Percentiles rank a stretch among this genome's conserved stretches.
Conservation (phyloP, 352 stramenopile genomes). For the Globisporangium iwayamae region DNA sequence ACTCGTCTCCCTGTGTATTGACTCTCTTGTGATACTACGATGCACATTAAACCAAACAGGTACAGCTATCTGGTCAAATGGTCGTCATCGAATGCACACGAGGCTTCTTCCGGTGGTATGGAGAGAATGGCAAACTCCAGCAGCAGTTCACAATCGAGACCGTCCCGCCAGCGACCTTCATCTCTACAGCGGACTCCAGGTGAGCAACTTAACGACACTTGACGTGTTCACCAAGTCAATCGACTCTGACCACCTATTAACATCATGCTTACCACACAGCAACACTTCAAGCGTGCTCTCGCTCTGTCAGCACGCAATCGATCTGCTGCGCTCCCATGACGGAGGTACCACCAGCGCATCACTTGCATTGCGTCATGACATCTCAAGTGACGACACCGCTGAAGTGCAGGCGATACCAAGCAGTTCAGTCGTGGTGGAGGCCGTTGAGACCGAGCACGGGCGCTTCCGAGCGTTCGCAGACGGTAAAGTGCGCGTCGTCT, state of each 20-base stretch:
- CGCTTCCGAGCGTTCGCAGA: conserved; percentile 66
- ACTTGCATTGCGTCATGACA: neutral
- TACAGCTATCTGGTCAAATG: conserved; percentile 2
- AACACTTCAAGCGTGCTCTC: conserved; percentile 4
- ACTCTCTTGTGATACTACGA: neutral
- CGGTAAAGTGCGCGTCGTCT: conserved; percentile 59
- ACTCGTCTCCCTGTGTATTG: no score
- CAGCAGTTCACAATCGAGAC: conserved; percentile 67
- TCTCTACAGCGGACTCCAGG: neutral
- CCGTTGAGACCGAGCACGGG: conserved; percentile 43
- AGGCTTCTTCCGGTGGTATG: conserved; percentile 51
- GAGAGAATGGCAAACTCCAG: conserved; percentile 21
- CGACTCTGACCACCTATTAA: neutral
- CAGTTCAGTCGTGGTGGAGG: conserved; percentile 23
- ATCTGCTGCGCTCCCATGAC: conserved; percentile 12
- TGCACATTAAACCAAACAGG: neutral
- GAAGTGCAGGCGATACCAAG: conserved; percentile 1
- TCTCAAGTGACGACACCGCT: neutral
- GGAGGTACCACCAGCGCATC: neutral
- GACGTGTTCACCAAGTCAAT: no score
- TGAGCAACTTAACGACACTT: neutral
- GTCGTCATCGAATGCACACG: conserved; percentile 24
- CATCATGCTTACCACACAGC: neutral
- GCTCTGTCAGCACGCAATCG: conserved; percentile 15
- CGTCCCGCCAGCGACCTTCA: conserved; percentile 31